Conservation (phyloP, 192 early-diverging fungal species). For the Obelidium mucronatum region DNA sequence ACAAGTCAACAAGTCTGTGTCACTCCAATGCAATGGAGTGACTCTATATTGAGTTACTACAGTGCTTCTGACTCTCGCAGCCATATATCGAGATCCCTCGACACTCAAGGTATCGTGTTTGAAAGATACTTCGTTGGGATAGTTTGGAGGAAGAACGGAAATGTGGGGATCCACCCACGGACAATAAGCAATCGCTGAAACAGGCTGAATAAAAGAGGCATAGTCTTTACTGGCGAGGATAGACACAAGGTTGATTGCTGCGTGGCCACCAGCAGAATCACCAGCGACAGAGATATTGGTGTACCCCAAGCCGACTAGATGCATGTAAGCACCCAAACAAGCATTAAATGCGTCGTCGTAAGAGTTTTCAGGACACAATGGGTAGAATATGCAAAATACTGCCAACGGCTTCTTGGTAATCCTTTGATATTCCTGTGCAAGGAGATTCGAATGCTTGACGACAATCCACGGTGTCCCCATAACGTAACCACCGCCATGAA, state of each 20-base stretch:
- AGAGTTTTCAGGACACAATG: slow-evolving; percentile 20
- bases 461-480: background rate
- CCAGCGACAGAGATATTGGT: slow-evolving; percentile 11
- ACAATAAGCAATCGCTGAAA: slow-evolving; percentile 8
- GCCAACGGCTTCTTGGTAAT: background rate
- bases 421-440: too few species aligned
- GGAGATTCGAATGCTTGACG: too few species aligned
- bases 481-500: slow-evolving; percentile 1
- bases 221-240: background rate
- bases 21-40: slow-evolving; percentile 1
- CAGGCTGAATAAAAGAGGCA: slow-evolving; percentile 18
- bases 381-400: slow-evolving; percentile 8
- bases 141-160: slow-evolving; percentile 14
- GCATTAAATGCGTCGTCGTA: background rate
- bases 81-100: background rate
- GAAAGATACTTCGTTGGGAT: background rate
- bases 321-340: slow-evolving; percentile 6
- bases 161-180: background rate
- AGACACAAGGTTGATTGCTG: slow-evolving; percentile 3
- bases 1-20: background rate
- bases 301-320: background rate
- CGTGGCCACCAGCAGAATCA: slow-evolving; percentile 26
- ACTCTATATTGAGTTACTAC: background rate
- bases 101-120: slow-evolving; percentile 14
- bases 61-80: background rate